Evolutionary conservation across 495 filamentous ascomycete species (phyloP), one percentile per base, ranked within the genome.

Genomic region (Xylaria cubensis): DNA sequence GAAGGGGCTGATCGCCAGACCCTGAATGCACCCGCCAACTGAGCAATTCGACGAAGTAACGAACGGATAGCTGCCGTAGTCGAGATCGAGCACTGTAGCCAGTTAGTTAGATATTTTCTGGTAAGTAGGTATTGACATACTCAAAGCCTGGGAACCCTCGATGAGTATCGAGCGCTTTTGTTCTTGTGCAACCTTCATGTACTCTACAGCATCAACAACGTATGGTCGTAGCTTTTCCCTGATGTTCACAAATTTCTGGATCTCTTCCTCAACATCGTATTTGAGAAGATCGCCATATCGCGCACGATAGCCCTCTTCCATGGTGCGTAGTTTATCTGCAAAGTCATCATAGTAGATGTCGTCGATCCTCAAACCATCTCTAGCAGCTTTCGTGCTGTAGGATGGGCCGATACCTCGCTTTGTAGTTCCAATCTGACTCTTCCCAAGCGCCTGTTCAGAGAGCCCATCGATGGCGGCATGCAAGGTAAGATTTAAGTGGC

Each of bases 121-220:
- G n/a, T 9, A 26, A 13, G 24, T 41, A 53, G 17, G 21, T 9
- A 24, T 55, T 44, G 71, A 74, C 67, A 41, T 64, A 73, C 93
- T 92, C 67, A 95, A 81, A 29, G 94, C 93, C 73, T 97, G 93
- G 26, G 93, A 91, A 69, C 93, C 94, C 82, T 97, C 94, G 46
- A 97, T 89, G 4, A 97, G 85, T 70, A 94, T 91, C 73, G 86
- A 86, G 68, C 84, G 83, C 26, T 90, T 88, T 75, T 86, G 80
- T 68, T 88, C 84, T 75, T 90, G 86, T 21, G 86, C 88, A 6
- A 77, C 77, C 58, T 81, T 79, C 73, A 93, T 84, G 73, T 90
- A 86, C 34, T 86, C 80, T 26, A 92, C 83, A 41, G 88, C 87
- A 75, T 97, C 94, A 74, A 95, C 85, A 66, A 93, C 86, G 76